A percentile compares a stretch with the other conserved stretches of the same genome.
Conservation (phyloP, 2,329 filamentous ascomycete species). For the Ceratocystis eucalypticola region DNA sequence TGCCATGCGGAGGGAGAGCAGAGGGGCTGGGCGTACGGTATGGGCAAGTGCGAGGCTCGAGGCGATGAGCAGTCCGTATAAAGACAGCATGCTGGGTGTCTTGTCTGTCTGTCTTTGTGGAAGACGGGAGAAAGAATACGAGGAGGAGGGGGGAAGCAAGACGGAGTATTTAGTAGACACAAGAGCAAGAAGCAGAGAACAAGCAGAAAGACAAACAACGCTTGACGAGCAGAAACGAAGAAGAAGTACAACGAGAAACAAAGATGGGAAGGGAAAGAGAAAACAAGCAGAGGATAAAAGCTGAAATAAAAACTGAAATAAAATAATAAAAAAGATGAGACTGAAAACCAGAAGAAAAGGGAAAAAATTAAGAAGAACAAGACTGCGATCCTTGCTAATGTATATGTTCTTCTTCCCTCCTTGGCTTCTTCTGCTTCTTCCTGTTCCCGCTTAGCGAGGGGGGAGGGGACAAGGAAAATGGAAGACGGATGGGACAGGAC, state of each 20-base stretch:
- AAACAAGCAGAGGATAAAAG: neutral
- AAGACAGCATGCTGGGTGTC: neutral
- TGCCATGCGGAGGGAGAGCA: neutral
- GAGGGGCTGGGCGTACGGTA: neutral
- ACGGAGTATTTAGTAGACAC: neutral
- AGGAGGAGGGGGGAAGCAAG: neutral
- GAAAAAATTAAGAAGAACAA: constrained; percentile 6
- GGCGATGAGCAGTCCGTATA: neutral
- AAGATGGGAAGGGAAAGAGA: neutral
- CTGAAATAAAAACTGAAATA: neutral
- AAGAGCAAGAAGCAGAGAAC: constrained; percentile 9
- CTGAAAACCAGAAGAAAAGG: neutral
- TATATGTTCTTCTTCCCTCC: neutral
- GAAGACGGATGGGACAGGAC: neutral
- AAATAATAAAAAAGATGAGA: constrained; percentile 4
- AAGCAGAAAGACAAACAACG: constrained; percentile 5
- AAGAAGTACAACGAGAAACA: neutral
- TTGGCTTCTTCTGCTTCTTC: neutral
- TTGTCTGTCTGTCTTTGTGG: neutral
- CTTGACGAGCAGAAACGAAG: neutral
- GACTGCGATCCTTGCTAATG: constrained; percentile 1
- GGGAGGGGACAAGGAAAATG: neutral
- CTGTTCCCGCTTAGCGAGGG: neutral
- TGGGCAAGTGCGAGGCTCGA: constrained; percentile 9
- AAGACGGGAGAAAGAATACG: neutral